Percentiles rank a stretch among this genome's conserved stretches.
Conservation (phyloP, 768 basidiomycete species). For the Russula abietina region DNA sequence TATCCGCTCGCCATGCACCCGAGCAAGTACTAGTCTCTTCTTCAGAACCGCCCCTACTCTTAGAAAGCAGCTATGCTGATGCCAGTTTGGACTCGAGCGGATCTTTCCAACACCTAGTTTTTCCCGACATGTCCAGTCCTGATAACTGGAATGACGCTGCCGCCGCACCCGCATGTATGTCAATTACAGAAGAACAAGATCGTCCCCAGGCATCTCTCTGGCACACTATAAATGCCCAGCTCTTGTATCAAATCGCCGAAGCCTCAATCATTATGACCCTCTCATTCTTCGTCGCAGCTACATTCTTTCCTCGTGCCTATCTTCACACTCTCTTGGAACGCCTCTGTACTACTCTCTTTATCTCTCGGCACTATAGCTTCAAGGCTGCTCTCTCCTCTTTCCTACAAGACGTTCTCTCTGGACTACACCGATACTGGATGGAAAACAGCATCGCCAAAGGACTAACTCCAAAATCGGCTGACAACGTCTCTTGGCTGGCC, state of each 20-base stretch:
- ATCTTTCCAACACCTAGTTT: conserved; percentile 2
- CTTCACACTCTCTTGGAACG: conserved; percentile 11
- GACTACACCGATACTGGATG: conserved; percentile 19
- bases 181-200: conserved; percentile 3
- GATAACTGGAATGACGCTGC: neutral
- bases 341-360: conserved; percentile 11
- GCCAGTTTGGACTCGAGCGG: neutral
- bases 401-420: conserved; percentile 9
- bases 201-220: conserved; percentile 8
- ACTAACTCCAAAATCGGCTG: neutral
- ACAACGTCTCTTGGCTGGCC: neutral
- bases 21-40: neutral
- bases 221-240: neutral
- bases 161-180: neutral
- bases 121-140: neutral
- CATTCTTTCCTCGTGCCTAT: conserved; percentile 4
- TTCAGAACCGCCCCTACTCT: neutral
- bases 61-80: neutral
- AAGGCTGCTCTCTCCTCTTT: conserved; percentile 17
- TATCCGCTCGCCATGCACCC: conserved; percentile 4
- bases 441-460: neutral
- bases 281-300: conserved; percentile 10
- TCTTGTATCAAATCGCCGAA: conserved; percentile 15
- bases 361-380: conserved; percentile 3
- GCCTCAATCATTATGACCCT: conserved; percentile 11